phyloP scores from a whole-genome alignment of 306 rosid genomes.

The Pyrus bretschneideri region DNA sequence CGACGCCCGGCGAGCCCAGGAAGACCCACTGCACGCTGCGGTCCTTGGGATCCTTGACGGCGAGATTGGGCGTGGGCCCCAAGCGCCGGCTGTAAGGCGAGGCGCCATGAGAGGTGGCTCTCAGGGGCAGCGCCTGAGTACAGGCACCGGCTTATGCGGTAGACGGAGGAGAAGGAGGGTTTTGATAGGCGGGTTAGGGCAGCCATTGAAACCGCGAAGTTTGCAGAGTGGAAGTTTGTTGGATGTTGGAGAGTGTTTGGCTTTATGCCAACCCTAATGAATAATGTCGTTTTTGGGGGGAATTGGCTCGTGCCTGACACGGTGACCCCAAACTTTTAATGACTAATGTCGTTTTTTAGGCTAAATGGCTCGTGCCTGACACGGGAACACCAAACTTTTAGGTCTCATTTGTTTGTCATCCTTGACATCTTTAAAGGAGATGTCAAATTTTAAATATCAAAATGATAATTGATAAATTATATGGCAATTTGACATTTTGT shows the following conservation, averaged over 20 bases:
- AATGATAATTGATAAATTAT: too few relatives aligned
- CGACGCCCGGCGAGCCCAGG: slow-evolving; percentile 90
- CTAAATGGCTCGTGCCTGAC: too few relatives aligned
- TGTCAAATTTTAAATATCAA: too few relatives aligned
- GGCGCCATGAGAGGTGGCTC: slow-evolving; percentile 16
- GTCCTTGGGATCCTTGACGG: slow-evolving; percentile 38
- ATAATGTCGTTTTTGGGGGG: neutral
- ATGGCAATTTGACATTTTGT: too few relatives aligned
- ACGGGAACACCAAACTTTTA: too few relatives aligned
- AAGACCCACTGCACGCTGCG: slow-evolving; percentile 80
- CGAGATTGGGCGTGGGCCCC: slow-evolving; percentile 13
- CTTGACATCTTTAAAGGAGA: too few relatives aligned
- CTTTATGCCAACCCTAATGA: slow-evolving; percentile 4
- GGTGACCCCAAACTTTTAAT: too few relatives aligned
- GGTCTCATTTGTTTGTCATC: too few relatives aligned
- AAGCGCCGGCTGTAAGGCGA: slow-evolving; percentile 24
- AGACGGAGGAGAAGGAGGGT: slow-evolving; percentile 20
- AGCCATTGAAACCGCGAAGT: slow-evolving; percentile 39
- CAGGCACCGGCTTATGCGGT: slow-evolving; percentile 24
- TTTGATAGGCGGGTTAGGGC: slow-evolving; percentile 61
- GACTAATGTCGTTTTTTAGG: too few relatives aligned
- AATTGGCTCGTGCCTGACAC: too few relatives aligned
- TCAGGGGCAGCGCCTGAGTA: slow-evolving; percentile 35
- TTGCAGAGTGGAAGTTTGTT: neutral
- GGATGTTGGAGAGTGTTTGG: neutral